Percentiles rank a stretch among this genome's conserved stretches.
Conservation (phyloP, 208 protist genomes). For the Trypanosoma theileri region DNA sequence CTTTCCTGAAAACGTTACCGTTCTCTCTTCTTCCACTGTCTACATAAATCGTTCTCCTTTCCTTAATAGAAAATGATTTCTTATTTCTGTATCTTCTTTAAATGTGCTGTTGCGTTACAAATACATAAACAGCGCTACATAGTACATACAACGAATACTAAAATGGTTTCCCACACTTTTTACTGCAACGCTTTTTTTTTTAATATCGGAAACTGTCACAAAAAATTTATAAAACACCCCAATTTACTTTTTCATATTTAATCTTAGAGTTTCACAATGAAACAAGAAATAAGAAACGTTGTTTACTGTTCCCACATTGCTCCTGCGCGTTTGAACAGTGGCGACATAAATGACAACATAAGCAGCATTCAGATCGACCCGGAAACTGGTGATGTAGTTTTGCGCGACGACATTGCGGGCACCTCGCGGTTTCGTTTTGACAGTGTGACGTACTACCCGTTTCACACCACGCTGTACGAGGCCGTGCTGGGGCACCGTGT, state of each 20-base stretch:
- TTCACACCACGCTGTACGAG: constrained; percentile 23
- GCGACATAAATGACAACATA: not conserved
- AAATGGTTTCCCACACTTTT: not conserved
- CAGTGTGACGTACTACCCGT: constrained; percentile 30
- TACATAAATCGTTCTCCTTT: too few relatives aligned
- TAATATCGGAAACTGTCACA: not conserved
- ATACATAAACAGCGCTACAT: too few relatives aligned
- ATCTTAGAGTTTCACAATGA: constrained; percentile 1
- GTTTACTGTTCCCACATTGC: constrained; percentile 13
- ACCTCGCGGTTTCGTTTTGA: constrained; percentile 24
- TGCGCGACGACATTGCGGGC: not conserved
- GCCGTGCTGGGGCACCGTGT: constrained; percentile 14
- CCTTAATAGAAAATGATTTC: too few relatives aligned
- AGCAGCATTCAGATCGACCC: constrained; percentile 6
- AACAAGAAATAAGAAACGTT: constrained; percentile 3
- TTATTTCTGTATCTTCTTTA: too few relatives aligned
- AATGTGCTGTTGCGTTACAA: too few relatives aligned
- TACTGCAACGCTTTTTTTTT: not conserved
- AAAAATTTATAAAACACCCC: too few relatives aligned
- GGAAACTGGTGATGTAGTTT: constrained; percentile 21
- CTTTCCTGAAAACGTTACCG: not conserved
- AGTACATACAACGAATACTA: too few relatives aligned
- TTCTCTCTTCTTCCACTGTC: not conserved
- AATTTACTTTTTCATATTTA: too few relatives aligned
- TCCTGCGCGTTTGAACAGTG: not conserved